Base-by-base conservation (phyloP, 495 filamentous ascomycete species). In the Aspergillus biplanus region DNA sequence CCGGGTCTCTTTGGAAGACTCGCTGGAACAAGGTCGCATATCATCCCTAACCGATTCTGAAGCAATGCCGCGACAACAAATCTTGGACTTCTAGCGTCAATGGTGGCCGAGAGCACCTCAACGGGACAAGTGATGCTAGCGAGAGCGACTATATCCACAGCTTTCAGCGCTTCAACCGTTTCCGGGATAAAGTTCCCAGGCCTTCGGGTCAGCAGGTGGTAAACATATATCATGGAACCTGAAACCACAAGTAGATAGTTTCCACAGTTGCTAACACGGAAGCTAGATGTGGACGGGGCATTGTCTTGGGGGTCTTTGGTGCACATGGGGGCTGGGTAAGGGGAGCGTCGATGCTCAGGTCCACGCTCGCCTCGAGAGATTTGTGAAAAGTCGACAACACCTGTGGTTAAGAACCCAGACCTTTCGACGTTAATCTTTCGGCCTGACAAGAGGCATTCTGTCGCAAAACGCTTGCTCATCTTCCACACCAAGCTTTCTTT, bases 11-110 rank as follows among this genome's bases (percentile, higher is more conserved):
- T 2, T 27, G 21, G 21, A 27, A 27, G 21, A 27, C 21, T 27
- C 21, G 21, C 21, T 27, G 64, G 34, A 21, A 71, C 70, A 18
- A 89, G 69, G 55, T 91, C 85, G 61, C 83, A 86, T 15, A 91
- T 79, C 66, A 91, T 76, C 9, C 87, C 89, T 64, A 86, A 77
- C 9, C 90, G 83, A 21, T 83, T 86, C 39, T 83, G 79, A 11
- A 91, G 67, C 16, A 92, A 75, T 42, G 85, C 84, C 33, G 87
- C 90, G 59, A 92, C 70, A 13, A 85, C 80, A 50, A 86, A 82
- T 59, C 78, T 79, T 8, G 82, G 63, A 6, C 75, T 79, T 27
- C 80, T 85, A 4, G 86, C 86, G 70, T 92, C 88, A 76, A 92
- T 87, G 52, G 83, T 84, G 42, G 88, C 82, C 11, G 86, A 82